Base-by-base conservation (phyloP, 257 asterid genomes). In the Plantago ovata region DNA sequence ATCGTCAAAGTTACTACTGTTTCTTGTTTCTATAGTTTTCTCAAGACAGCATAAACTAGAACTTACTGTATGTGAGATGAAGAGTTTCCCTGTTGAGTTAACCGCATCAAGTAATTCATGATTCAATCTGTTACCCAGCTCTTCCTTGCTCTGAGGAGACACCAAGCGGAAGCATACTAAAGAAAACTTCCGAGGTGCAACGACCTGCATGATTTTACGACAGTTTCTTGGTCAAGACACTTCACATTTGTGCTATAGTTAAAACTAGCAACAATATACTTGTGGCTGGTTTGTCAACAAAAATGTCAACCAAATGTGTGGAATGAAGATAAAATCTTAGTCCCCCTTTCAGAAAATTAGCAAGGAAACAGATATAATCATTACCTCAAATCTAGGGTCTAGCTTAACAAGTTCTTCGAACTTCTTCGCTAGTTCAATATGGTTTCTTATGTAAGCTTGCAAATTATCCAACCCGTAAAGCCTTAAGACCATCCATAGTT, bases 401-500 rank as follows among this genome's bases (percentile, higher is more conserved):
- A 69, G 85, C 60, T 70, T 69, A 61, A 92, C 81, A 33, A 88
- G 89, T 33, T 80, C 80, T 75, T 86, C 97, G 58, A 92, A 88
- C 33, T 54, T 76, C 56, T 53, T 69, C 32, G 96, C 96, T 74
- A 92, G 61, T 67, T 76, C 84, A 64, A 85, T 46, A 65, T 88
- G 98, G 66, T 75, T 88, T 77, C 94, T 78, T 67, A 92, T 82
- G 86, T 92, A 92, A 20, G 82, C 81, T 72, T 79, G 95, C 78
- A 92, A 72, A 61, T 85, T 85, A 53, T 88, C 96, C 80, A 88
- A 33, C 63, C 98, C 98, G 54, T 92, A 92, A 38, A 92, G 87
- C 79, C 96, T 77, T 62, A 92, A 73, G 57, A 92, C 98, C 94
- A 92, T 81, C 96, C 96, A 92, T 45, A 92, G 75, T 74, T 92